Evolutionary conservation across 1,139 yeast species (phyloP).

Genomic region (Yamadazyma sp.): DNA sequence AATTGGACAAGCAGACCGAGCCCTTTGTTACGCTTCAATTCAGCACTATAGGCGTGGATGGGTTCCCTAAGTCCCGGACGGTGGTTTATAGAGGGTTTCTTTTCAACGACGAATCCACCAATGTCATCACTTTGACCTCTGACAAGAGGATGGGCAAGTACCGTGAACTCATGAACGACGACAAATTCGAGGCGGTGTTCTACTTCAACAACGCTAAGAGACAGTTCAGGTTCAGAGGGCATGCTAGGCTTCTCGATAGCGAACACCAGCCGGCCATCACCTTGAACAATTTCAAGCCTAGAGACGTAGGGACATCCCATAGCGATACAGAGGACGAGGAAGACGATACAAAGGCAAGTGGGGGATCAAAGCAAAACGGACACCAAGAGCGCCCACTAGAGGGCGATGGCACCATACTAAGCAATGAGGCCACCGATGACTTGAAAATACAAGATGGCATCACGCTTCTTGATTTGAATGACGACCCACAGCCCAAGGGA

Average conservation of each 20-base stretch:
- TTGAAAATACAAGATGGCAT: conserved; percentile 1
- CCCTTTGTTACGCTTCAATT: conserved; percentile 64
- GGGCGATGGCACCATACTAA: background rate
- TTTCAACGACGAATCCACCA: conserved; percentile 66
- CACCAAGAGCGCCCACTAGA: no score
- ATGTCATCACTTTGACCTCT: conserved; percentile 68
- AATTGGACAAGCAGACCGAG: conserved; percentile 37
- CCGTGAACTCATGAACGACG: conserved; percentile 49
- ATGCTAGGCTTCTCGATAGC: conserved; percentile 49
- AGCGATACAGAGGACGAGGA: conserved; percentile 14
- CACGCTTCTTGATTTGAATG: background rate
- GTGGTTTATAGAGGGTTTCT: conserved; percentile 75
- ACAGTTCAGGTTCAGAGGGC: conserved; percentile 74
- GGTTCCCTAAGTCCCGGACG: conserved; percentile 67
- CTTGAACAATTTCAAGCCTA: conserved; percentile 25
- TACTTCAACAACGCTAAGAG: conserved; percentile 60
- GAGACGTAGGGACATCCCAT: conserved; percentile 15
- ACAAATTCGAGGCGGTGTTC: conserved; percentile 73
- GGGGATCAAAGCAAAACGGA: no score
- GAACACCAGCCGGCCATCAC: conserved; percentile 34
- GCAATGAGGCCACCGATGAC: background rate
- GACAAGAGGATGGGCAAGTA: conserved; percentile 70
- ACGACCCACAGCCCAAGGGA: background rate
- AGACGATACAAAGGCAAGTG: background rate
- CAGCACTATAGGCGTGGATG: conserved; percentile 60